These are phyloP conservation scores for Fraxinus angustifolia DNA, from an alignment of 305 asterid genomes.

Conservation along the genomic window DNA sequence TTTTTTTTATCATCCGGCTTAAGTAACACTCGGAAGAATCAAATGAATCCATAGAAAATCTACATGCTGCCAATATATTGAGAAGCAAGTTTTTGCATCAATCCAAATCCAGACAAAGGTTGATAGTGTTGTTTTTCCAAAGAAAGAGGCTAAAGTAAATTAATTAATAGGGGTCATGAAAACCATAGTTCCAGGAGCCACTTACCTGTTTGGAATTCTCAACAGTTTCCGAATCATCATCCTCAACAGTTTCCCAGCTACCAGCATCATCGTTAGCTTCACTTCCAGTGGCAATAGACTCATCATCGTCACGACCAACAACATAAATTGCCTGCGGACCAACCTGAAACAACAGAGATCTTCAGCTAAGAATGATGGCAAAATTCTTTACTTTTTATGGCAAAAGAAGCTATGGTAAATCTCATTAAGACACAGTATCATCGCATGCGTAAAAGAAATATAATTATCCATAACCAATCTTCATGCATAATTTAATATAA, in stretches of 20 bases:
- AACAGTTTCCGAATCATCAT: slow-evolving; percentile 48
- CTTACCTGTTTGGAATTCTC: slow-evolving; percentile 58
- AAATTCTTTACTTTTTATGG: neutral
- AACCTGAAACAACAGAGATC: slow-evolving; percentile 50
- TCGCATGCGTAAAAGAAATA: neutral
- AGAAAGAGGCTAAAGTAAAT: slow-evolving; percentile 8
- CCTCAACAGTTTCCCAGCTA: slow-evolving; percentile 99
- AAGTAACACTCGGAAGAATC: slow-evolving; percentile 9
- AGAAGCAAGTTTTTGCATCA: neutral
- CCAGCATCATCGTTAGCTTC: slow-evolving; percentile 72
- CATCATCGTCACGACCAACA: slow-evolving; percentile 97
- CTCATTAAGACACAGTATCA: neutral
- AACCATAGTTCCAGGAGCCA: slow-evolving; percentile 26
- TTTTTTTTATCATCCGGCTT: neutral
- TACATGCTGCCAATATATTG: neutral
- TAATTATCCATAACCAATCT: neutral
- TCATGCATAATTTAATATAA: neutral
- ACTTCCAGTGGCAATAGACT: slow-evolving; percentile 73
- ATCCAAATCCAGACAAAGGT: neutral
- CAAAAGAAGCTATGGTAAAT: neutral
- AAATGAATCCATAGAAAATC: neutral
- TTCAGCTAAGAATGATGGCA: slow-evolving; percentile 17
- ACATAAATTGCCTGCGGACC: slow-evolving; percentile 99
- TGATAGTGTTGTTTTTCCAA: neutral
- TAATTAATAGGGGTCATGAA: neutral